Conservation (phyloP, 257 asterid species). For the Solanum acaule region DNA sequence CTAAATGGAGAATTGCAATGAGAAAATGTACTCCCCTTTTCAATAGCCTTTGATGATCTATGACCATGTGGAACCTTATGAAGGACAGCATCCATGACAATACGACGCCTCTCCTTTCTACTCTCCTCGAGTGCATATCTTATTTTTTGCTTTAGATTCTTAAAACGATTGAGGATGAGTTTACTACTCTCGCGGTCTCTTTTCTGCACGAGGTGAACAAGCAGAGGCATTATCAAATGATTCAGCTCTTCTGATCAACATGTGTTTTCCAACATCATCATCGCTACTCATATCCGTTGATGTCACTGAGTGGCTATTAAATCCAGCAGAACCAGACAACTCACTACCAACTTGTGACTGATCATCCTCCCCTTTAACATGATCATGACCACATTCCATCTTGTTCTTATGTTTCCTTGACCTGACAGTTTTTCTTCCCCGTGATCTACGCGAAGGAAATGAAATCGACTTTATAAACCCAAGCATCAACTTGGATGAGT, state of each 20-base stretch:
- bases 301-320: not conserved
- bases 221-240: slow-evolving; percentile 9
- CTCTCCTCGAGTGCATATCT: slow-evolving; percentile 52
- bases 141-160: slow-evolving; percentile 46
- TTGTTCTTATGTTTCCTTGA: not conserved
- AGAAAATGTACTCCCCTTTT: not conserved
- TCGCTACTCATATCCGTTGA: slow-evolving; percentile 1
- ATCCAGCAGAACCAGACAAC: not conserved
- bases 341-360: not conserved
- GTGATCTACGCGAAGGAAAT: slow-evolving; percentile 32
- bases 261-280: not conserved
- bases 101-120: slow-evolving; percentile 58
- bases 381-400: not conserved
- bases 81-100: slow-evolving; percentile 63
- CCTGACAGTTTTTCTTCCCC: not conserved
- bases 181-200: slow-evolving; percentile 28
- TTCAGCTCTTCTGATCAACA: not conserved
- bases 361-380: slow-evolving; percentile 2
- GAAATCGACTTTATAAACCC: slow-evolving; percentile 54
- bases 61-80: slow-evolving; percentile 62
- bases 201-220: slow-evolving; percentile 2
- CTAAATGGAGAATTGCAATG: slow-evolving; percentile 4
- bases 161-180: slow-evolving; percentile 40
- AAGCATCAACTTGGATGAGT: slow-evolving; percentile 11
- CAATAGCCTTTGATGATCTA: slow-evolving; percentile 14